Percentiles rank a stretch among this genome's conserved stretches.
phyloP scores from a whole-genome alignment of 352 stramenopile species.

The Phytophthora megakarya region DNA sequence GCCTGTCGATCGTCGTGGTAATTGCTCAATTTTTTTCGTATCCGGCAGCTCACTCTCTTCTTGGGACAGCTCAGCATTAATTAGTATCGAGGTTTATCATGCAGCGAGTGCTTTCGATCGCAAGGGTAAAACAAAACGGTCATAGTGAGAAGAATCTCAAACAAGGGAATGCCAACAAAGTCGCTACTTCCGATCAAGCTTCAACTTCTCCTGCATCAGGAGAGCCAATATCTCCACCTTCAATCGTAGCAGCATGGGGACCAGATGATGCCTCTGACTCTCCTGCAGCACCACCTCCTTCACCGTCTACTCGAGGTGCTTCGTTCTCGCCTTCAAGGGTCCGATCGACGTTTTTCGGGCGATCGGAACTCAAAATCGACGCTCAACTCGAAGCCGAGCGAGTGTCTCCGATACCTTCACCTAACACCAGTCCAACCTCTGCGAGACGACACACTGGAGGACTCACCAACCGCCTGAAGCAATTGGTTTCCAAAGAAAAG shows the following conservation, averaged over 20 bases:
- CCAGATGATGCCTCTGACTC: neutral
- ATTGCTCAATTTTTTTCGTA: slow-evolving; percentile 3
- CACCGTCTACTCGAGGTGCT: slow-evolving; percentile 10
- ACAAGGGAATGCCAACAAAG: slow-evolving; percentile 27
- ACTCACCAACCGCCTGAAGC: slow-evolving; percentile 64
- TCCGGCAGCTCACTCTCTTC: slow-evolving; percentile 7
- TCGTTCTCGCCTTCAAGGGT: slow-evolving; percentile 16
- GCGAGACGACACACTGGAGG: slow-evolving; percentile 26
- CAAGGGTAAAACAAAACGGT: slow-evolving; percentile 19
- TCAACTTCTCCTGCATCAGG: slow-evolving; percentile 1
- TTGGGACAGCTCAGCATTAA: neutral
- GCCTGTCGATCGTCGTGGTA: slow-evolving; percentile 7
- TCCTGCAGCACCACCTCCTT: slow-evolving; percentile 19
- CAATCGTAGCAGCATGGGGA: slow-evolving; percentile 23
- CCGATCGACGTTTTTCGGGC: slow-evolving; percentile 7
- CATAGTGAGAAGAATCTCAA: slow-evolving; percentile 18
- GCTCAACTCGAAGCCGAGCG: slow-evolving; percentile 21
- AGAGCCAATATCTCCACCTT: slow-evolving; percentile 19
- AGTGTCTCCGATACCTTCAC: slow-evolving; percentile 19
- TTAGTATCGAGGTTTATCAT: slow-evolving; percentile 3
- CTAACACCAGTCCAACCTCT: slow-evolving; percentile 28
- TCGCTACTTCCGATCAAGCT: slow-evolving; percentile 3
- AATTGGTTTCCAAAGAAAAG: slow-evolving; percentile 93
- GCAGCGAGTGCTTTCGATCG: slow-evolving; percentile 37
- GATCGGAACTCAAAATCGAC: slow-evolving; percentile 29